These are phyloP conservation scores for Kluyveromyces lactis DNA, from an alignment of 805 yeast species.

Conservation along the genomic window DNA sequence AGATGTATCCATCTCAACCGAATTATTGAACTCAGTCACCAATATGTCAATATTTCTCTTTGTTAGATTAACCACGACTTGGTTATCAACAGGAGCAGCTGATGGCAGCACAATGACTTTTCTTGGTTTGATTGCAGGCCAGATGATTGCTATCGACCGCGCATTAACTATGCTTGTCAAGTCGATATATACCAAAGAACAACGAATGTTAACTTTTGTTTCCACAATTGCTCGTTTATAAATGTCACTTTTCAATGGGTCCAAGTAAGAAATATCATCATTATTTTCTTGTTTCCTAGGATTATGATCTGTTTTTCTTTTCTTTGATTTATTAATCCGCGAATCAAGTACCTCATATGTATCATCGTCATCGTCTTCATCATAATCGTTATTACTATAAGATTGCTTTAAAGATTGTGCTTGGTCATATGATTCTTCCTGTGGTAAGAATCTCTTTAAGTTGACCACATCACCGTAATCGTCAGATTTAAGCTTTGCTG, in stretches of 20 bases:
- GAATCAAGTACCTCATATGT: slow-evolving; percentile 21
- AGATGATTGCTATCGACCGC: slow-evolving; percentile 69
- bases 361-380: slow-evolving; percentile 19
- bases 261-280: slow-evolving; percentile 45
- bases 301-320: slow-evolving; percentile 27
- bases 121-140: slow-evolving; percentile 72
- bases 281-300: slow-evolving; percentile 32
- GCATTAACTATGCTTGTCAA: slow-evolving; percentile 77
- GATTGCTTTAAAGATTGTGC: slow-evolving; percentile 21
- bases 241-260: slow-evolving; percentile 45
- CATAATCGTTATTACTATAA: slow-evolving; percentile 16
- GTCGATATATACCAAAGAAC: slow-evolving; percentile 72
- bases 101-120: slow-evolving; percentile 44
- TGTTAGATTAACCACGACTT: slow-evolving; percentile 9
- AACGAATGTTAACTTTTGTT: slow-evolving; percentile 42
- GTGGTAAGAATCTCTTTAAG: slow-evolving; percentile 47
- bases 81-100: slow-evolving; percentile 12
- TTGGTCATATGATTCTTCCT: slow-evolving; percentile 38
- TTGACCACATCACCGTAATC: slow-evolving; percentile 83
- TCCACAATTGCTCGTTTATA: slow-evolving; percentile 30
- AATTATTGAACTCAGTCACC: slow-evolving; percentile 29
- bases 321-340: slow-evolving; percentile 13
- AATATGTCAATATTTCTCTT: slow-evolving; percentile 29
- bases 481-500: slow-evolving; percentile 54
- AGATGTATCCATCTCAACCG: slow-evolving; percentile 45